Conservation (phyloP, 192 early-diverging fungal genomes). For the Umbelopsis sp. region DNA sequence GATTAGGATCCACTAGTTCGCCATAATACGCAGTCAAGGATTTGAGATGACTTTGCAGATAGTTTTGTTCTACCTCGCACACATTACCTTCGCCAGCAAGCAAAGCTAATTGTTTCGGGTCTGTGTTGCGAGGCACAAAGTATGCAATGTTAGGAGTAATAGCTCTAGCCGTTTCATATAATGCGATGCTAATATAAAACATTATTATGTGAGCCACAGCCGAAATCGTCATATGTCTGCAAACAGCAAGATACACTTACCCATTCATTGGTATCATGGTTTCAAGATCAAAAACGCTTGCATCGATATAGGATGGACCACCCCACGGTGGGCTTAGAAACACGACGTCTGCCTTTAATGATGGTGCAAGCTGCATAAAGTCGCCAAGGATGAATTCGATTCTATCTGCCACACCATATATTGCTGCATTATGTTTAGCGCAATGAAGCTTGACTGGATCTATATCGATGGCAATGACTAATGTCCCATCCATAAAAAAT, state of each 20-base stretch:
- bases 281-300: slow-evolving; percentile 64
- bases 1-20: slow-evolving; percentile 50
- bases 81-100: slow-evolving; percentile 52
- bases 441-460: slow-evolving; percentile 76
- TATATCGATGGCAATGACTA: slow-evolving; percentile 92
- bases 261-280: slow-evolving; percentile 76
- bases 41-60: slow-evolving; percentile 67
- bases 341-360: slow-evolving; percentile 81
- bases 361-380: slow-evolving; percentile 76
- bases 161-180: slow-evolving; percentile 61
- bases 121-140: slow-evolving; percentile 84
- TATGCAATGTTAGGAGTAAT: slow-evolving; percentile 81
- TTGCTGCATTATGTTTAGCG: slow-evolving; percentile 81
- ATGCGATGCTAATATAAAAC: slow-evolving; percentile 48
- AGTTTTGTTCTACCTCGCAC: slow-evolving; percentile 86
- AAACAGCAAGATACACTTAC: slow-evolving; percentile 41
- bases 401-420: slow-evolving; percentile 90
- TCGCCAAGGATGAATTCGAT: slow-evolving; percentile 95
- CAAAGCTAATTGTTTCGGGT: slow-evolving; percentile 63
- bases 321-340: slow-evolving; percentile 98
- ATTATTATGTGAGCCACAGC: background rate
- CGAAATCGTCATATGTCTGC: background rate
- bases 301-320: slow-evolving; percentile 73
- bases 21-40: slow-evolving; percentile 80
- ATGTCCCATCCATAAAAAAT: slow-evolving; percentile 19